Evolutionary conservation across 192 early-diverging fungal genomes (phyloP), one percentile per base, ranked within the genome.

Genomic region (Podochytrium sp.): DNA sequence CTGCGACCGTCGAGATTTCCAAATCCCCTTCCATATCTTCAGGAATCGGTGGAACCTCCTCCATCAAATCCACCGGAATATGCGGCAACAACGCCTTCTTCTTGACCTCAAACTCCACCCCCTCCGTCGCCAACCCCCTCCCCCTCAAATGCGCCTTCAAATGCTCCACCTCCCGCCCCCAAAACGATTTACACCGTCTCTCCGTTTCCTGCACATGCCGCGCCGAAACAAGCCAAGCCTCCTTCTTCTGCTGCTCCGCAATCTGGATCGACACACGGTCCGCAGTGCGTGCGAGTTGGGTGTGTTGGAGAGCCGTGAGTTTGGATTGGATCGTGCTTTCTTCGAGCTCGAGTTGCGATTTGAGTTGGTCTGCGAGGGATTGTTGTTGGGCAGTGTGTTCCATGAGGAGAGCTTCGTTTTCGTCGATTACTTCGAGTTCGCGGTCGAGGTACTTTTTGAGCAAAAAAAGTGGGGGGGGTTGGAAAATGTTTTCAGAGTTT

Each of bases 341-440:
- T 35, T 73, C 71, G 20, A n/a, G 14, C 41, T 73, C 58, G 7
- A 20, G 34, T 32, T 41, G 1, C 16, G 30, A 16, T 12, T 38
- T 41, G 0, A 73, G 59, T 12, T 73, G 35, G 23, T 57, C 58
- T 43, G 64, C 71, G 12, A 73, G 59, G 0, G 33, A 12, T 29
- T 73, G 57, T 34, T 73, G 58, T 47, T 58, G 38, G 25, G 57
- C 38, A 16, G 25, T 14, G 1, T 73, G 71, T 33, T 58, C 71
- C 14, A 43, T 23, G 34, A 61, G 41, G 39, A 73, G 40, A n/a
- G 71, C 55, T 4, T 73, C 58, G 59, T 60, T 60, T 47, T 73
- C 71, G 35, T 73, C 33, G 16, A 73, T 38, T 27, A 42, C 30
- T 23, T 73, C 71, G 40, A 73, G 37, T 49, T 73, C 71, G 39